These are phyloP conservation scores for Sporothrix pseudoabietina DNA, from an alignment of 2,329 filamentous ascomycete species.

Conservation along the genomic window DNA sequence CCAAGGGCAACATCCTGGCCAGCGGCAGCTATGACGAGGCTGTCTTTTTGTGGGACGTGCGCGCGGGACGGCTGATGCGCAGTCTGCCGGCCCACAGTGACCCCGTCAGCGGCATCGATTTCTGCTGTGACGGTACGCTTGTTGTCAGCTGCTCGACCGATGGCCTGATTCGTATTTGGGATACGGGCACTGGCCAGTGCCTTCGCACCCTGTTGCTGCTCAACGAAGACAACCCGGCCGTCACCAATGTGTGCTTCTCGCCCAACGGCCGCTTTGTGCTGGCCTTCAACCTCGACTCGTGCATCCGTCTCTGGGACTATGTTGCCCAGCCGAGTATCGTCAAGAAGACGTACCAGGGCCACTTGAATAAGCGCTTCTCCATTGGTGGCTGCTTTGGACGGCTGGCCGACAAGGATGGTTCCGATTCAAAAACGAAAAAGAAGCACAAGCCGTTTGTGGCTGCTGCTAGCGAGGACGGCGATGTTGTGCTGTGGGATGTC, in stretches of 20 bases:
- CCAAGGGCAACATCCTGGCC: conserved; percentile 95
- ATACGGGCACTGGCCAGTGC: conserved; percentile 92
- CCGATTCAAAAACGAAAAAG: background rate
- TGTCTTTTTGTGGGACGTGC: conserved; percentile 94
- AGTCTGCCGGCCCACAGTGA: conserved; percentile 93
- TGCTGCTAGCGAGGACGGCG: conserved; percentile 84
- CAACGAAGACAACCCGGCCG: conserved; percentile 91
- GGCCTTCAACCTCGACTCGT: conserved; percentile 87
- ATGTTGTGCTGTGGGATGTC: conserved; percentile 87
- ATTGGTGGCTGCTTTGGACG: conserved; percentile 82
- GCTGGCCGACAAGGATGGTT: conserved; percentile 37
- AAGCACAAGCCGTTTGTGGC: conserved; percentile 62
- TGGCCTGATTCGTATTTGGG: conserved; percentile 92
- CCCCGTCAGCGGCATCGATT: conserved; percentile 90
- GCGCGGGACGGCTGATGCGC: conserved; percentile 83
- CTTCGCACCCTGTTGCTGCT: conserved; percentile 92
- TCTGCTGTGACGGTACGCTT: conserved; percentile 87
- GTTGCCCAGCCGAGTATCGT: conserved; percentile 72
- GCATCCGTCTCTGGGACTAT: conserved; percentile 92
- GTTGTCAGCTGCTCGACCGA: conserved; percentile 91
- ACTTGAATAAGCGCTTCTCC: conserved; percentile 80
- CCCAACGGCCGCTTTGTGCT: conserved; percentile 93
- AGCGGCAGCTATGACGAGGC: conserved; percentile 97
- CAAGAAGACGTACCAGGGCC: conserved; percentile 96
- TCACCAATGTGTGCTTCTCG: conserved; percentile 86